These are phyloP conservation scores for Cytospora mali DNA, from an alignment of 2,329 filamentous ascomycete genomes.

Conservation along the genomic window DNA sequence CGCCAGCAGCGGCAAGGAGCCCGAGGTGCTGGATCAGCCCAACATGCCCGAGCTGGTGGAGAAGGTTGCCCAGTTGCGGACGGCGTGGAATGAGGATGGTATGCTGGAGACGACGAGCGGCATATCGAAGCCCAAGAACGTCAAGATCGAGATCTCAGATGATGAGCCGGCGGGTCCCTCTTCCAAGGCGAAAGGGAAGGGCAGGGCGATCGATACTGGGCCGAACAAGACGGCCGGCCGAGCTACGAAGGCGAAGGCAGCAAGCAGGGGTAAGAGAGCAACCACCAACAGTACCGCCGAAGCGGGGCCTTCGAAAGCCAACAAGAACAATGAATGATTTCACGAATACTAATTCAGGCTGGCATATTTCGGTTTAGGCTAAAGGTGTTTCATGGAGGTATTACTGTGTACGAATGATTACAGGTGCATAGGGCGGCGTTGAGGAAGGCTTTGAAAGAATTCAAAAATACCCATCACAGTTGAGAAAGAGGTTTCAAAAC, in stretches of 20 bases:
- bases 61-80: slow-evolving; percentile 30
- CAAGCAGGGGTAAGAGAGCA: slow-evolving; percentile 27
- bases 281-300: slow-evolving; percentile 16
- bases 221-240: neutral
- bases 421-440: slow-evolving; percentile 23
- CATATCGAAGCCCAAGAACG: slow-evolving; percentile 28
- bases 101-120: slow-evolving; percentile 39
- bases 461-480: slow-evolving; percentile 23
- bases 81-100: slow-evolving; percentile 37
- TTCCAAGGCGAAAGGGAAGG: slow-evolving; percentile 35
- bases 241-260: slow-evolving; percentile 11
- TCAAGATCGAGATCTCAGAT: slow-evolving; percentile 34
- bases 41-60: slow-evolving; percentile 26
- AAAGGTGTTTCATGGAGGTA: neutral
- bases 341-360: slow-evolving; percentile 23
- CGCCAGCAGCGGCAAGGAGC: slow-evolving; percentile 24
- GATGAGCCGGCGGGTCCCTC: slow-evolving; percentile 21
- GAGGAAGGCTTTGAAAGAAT: slow-evolving; percentile 4
- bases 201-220: slow-evolving; percentile 27
- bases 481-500: neutral
- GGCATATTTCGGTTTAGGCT: slow-evolving; percentile 23
- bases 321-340: slow-evolving; percentile 22
- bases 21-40: slow-evolving; percentile 7
- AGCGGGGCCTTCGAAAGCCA: slow-evolving; percentile 19
- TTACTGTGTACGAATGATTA: neutral